Conservation (phyloP, 495 filamentous ascomycete species). For the Monascus purpureus region DNA sequence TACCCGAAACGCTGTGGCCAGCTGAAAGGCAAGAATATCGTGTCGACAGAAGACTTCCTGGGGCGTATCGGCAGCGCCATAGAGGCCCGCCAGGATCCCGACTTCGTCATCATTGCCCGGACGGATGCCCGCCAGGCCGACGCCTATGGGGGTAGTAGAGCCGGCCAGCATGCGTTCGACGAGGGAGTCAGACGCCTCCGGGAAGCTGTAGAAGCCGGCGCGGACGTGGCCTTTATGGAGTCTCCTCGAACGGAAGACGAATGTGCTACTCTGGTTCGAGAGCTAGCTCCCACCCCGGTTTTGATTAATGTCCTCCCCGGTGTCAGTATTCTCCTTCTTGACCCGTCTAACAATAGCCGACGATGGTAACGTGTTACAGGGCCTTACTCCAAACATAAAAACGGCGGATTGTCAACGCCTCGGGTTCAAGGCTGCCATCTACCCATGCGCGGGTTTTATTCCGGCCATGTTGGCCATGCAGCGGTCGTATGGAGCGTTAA, state of each 20-base stretch:
- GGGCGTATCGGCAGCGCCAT: slow-evolving; percentile 25
- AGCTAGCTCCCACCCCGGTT: neutral
- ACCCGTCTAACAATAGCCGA: too few relatives aligned
- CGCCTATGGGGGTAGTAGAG: neutral
- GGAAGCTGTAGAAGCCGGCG: neutral
- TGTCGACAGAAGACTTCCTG: slow-evolving; percentile 26
- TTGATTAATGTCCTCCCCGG: neutral
- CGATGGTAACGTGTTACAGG: too few relatives aligned
- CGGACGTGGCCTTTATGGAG: neutral
- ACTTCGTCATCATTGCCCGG: slow-evolving; percentile 28
- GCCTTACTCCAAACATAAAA: neutral
- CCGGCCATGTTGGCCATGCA: neutral
- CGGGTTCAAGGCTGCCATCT: neutral
- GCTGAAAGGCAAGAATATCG: slow-evolving; percentile 29
- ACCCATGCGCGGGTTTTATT: neutral
- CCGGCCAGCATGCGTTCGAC: neutral
- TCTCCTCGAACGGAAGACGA: neutral
- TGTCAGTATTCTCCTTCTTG: neutral
- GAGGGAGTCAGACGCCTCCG: neutral
- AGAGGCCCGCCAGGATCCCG: slow-evolving; percentile 28
- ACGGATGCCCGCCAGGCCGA: slow-evolving; percentile 13
- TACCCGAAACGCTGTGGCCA: slow-evolving; percentile 19
- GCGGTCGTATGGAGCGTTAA: neutral
- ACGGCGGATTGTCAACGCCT: neutral
- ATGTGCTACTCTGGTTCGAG: neutral